Evolutionary conservation across 2,329 filamentous ascomycete species (phyloP).

Genomic region (Celoporthe dispersa): DNA sequence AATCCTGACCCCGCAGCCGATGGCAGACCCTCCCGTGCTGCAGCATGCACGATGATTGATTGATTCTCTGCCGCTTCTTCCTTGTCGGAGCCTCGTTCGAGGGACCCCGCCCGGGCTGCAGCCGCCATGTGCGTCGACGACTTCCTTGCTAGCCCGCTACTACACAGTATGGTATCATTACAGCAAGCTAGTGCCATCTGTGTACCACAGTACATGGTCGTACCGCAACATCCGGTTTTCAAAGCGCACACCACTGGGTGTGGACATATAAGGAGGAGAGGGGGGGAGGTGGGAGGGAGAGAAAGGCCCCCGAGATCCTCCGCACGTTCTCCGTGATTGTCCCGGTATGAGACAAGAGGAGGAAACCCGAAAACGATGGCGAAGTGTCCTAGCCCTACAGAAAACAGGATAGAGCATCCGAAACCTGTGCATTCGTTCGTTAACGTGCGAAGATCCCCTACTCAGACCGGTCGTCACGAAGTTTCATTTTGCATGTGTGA

Average conservation of each 20-base stretch:
- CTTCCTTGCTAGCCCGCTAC: not conserved
- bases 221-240: not conserved
- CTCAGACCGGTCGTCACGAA: not conserved
- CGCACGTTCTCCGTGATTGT: not conserved
- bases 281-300: not conserved
- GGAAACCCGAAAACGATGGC: not conserved
- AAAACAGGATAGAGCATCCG: not conserved
- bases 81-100: not conserved
- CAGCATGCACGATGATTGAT: constrained; percentile 14
- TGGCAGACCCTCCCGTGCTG: not conserved
- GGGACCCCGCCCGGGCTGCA: not conserved
- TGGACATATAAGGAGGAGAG: not conserved
- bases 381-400: not conserved
- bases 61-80: not conserved
- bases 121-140: not conserved
- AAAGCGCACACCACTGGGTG: not conserved
- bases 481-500: not conserved
- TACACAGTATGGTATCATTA: not conserved
- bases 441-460: not conserved
- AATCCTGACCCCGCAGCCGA: constrained; percentile 3
- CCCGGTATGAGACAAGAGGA: not conserved
- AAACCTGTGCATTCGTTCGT: not conserved
- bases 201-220: not conserved
- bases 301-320: not conserved
- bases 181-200: not conserved